Base-by-base conservation (phyloP, 108 stramenopile species). In the Fragilaria crotonensis region DNA sequence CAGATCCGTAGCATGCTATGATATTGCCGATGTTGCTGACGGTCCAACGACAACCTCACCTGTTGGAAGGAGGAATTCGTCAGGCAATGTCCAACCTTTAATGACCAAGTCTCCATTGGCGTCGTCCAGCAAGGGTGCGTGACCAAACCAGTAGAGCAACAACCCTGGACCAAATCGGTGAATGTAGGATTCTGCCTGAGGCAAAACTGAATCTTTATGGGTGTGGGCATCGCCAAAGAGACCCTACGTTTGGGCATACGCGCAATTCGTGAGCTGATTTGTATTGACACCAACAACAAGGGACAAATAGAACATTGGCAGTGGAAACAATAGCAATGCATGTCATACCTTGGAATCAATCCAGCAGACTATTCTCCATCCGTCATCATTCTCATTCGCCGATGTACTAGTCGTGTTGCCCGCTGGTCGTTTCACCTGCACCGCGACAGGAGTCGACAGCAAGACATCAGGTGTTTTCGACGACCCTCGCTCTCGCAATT, bases 141-240 rank as follows among this genome's bases (percentile, higher is more conserved):
- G 90, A 5, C 90, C 90, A 75, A 92, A 88, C 84, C 84, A 92
- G 72, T 92, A 92, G 0, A 92, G 25, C 45, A 92, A 57, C 29
- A 92, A 47, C 9, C 89, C 89, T 19, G 90, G 84, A 44, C 90
- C 90, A 64, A 86, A 88, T 26, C 90, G 64, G 71, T 92, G 81
- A 7, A 92, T 70, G 70, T 87, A 92, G 0, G 83, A 67, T 72
- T 86, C 82, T 25, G 83, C 82, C 63, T 92, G 90, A 25, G 85
- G 79, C 29, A 92, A 60, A 14, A 92, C 84, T 33, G 76, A 78
- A 21, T 63, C 72, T 17, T 73, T 61, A 58, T 92, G 90, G 1
- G 86, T 86, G 20, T 72, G 56, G 22, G 73, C 75, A 59, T 92
- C 90, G 0, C 90, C 90, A 66, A 75, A 92, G 36, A 41, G 36